These are phyloP conservation scores for Pulveroboletus sp. DNA, from an alignment of 768 basidiomycete genomes.

Conservation along the genomic window DNA sequence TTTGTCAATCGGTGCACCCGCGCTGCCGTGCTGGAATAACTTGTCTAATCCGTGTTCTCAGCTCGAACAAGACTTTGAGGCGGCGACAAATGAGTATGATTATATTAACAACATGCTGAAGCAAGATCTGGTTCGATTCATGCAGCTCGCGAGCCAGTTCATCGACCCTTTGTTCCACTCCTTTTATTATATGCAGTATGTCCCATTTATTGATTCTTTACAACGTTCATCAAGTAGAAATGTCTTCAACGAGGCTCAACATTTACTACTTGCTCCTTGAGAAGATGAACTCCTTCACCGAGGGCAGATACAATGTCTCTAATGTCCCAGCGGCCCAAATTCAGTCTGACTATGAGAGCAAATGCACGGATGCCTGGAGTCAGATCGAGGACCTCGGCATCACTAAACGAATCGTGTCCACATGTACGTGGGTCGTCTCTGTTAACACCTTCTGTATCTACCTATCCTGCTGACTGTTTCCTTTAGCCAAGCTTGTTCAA, in stretches of 20 bases:
- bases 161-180: constrained; percentile 98
- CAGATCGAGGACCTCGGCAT: constrained; percentile 76
- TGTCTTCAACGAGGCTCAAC: constrained; percentile 57
- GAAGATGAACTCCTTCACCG: constrained; percentile 85
- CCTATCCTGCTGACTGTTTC: constrained; percentile 6
- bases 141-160: constrained; percentile 81
- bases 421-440: constrained; percentile 51
- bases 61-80: constrained; percentile 95
- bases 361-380: constrained; percentile 79
- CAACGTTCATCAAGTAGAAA: neutral
- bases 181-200: constrained; percentile 99
- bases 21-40: neutral
- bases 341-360: constrained; percentile 68
- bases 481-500: constrained; percentile 64
- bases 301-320: constrained; percentile 69
- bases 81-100: constrained; percentile 89
- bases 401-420: constrained; percentile 78
- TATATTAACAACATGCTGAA: constrained; percentile 89
- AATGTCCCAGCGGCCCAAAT: constrained; percentile 67
- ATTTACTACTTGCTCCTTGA: constrained; percentile 93
- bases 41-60: constrained; percentile 25
- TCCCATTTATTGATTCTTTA: constrained; percentile 17
- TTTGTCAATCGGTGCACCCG: constrained; percentile 26
- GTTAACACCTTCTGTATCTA: neutral
- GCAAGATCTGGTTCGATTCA: constrained; percentile 89